Base-by-base conservation (phyloP, 1,139 yeast genomes). In the Pneumocystis jirovecii region DNA sequence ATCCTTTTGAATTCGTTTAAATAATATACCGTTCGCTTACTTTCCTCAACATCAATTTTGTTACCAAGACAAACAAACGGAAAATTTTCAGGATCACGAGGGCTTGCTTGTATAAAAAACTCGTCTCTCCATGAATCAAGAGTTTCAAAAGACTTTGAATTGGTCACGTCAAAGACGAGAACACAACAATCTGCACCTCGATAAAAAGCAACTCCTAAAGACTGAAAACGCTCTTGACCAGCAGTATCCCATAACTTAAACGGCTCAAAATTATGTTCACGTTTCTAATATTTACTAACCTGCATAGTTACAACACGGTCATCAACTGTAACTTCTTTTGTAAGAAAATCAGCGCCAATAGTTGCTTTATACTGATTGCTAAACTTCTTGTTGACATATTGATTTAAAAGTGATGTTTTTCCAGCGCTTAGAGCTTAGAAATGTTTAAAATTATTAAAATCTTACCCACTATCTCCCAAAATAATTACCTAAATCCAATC, bases 161-260 rank as follows among this genome's bases (percentile, higher is more conserved):
- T 91, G 68, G 96, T 90, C 63, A 93, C 97, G 74, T 91, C 97
- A 75, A 87, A 91, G 71, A 95, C 96, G 68, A 93, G 81, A 10
- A 93, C 97, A 77, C 98, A 93, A 76, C 98, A 93, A 76, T 93
- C 98, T 0, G 98, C 97, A 50, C 98, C 98, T 71, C 98, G 81
- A 76, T 93, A 93, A 75, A 93, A 93, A 0, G 98, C 98, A 62
- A 93, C 97, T 21, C 98, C 98, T 69, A 93, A 80, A 68, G 95
- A 86, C 77, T 93, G 98, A 78, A 87, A 87, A 70, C 95, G 79
- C 74, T 87, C 95, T 75, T 87, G 95, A 37, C 95, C 95, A 1
- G 95, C 95, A 6, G 95, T 87, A 73, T 87, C 95, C 95, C 95
- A 87, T 67, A 87, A 85, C 80, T 93, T 96, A 2, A 61, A 21